Base-by-base conservation (phyloP, 768 basidiomycete genomes). In the Phylloporus sp. region DNA sequence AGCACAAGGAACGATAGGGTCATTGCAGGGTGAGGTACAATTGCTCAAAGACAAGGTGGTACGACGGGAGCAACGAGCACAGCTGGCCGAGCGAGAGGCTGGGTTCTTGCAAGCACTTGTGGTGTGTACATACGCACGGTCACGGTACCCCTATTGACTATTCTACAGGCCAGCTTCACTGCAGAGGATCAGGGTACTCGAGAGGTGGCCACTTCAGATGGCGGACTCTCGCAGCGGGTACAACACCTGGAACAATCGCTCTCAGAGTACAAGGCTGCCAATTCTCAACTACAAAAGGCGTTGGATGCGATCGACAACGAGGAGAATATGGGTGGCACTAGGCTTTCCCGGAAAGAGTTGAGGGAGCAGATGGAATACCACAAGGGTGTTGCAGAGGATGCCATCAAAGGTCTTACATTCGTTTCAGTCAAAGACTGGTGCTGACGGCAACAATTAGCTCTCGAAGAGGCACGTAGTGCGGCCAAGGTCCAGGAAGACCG, bases 41-140 rank as follows among this genome's bases (percentile, higher is more conserved):
- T 49, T 63, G 1, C 58, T 78, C 10, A 75, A 76, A 53, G 79
- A 67, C 39, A 71, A 67, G 48, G 63, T 67, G 2, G 53, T 46
- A 18, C 68, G 74, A 26, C 68, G 70, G n/a, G 73, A 77, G 39
- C 70, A 72, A 50, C 66, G 72, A 5, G 56, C 67, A n/a, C 61
- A 65, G 11, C 64, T 81, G 5, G 72, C 74, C 0, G 84, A 87
- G 57, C 64, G 81, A 27, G 86, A 90, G 58, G 76, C 80, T n/a
- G 73, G 76, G n/a, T 86, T 85, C 61, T 61, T 86, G 49, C 75
- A 82, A 53, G 83, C 82, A 0, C 71, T 89, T n/a, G 70, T 88
- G 60, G 85, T 86, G 43, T 44, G 84, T 74, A n/a, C 39, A 18
- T 38, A 39, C 3, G 8, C 24, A 12, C 8, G 52, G 10, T 26